Conservation (phyloP, 345 rosid species). For the Lepidium africanum region DNA sequence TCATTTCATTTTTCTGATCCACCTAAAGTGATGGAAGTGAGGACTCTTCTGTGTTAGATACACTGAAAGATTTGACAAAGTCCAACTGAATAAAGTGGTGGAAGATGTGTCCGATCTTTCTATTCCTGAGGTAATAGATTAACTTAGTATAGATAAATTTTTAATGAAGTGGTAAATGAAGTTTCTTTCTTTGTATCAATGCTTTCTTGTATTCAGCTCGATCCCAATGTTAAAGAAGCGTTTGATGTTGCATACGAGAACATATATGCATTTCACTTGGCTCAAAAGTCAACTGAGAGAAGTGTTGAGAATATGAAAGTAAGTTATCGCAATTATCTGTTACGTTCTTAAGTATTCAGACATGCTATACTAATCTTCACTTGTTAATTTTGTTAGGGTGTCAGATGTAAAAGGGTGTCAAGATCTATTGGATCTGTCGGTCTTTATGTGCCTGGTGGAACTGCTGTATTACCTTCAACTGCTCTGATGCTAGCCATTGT, state of each 20-base stretch:
- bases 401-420: constrained; percentile 76
- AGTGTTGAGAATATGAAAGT: constrained; percentile 79
- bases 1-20: background rate
- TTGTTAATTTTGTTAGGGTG: constrained; percentile 49
- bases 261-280: constrained; percentile 79
- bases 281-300: constrained; percentile 62
- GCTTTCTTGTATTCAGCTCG: constrained; percentile 43
- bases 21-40: background rate
- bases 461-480: constrained; percentile 91
- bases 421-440: constrained; percentile 88
- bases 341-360: background rate
- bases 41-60: constrained; percentile 34
- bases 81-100: constrained; percentile 45
- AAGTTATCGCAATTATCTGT: constrained; percentile 20
- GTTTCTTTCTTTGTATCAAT: background rate
- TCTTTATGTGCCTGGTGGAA: constrained; percentile 93
- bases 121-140: constrained; percentile 48
- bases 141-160: background rate
- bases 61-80: constrained; percentile 80
- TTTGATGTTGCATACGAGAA: constrained; percentile 89
- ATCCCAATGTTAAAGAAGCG: constrained; percentile 49
- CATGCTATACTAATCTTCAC: background rate
- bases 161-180: background rate
- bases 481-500: constrained; percentile 91
- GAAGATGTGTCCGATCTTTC: constrained; percentile 62